Evolutionary conservation across 2,329 filamentous ascomycete species (phyloP), one percentile per base, ranked within the genome.

Genomic region (Fusarium pseudograminearum): DNA sequence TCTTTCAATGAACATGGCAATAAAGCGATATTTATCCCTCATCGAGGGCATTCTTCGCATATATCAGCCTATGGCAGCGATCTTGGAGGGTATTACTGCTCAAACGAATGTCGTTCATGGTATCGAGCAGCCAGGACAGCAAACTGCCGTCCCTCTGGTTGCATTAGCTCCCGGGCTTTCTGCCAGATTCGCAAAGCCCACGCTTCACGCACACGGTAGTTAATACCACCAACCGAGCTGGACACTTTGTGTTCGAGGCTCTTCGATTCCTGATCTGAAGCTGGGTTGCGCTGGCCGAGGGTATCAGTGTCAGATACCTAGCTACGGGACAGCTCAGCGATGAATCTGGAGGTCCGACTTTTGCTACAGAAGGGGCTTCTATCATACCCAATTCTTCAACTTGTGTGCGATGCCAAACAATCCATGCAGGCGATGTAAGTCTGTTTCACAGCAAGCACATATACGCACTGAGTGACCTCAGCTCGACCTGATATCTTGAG

Each of bases 401-500:
- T 3, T 11, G 7, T 7, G 7, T 52, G n/a, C 5, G 14, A 28
- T 16, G 14, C 10, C 20, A 6, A 31, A 18, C 7, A 16, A 3
- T 22, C n/a, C 16, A 45, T 22, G 5, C 38, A 7, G 7, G 20
- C 11, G 22, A 24, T 16, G 34, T 14, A 22, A 24, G 11, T 5
- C 16, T 14, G 24, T n/a, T 28, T n/a, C 14, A 18, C 24, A 14
- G 74, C n/a, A 84, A 61, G 54, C 73, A 34, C 80, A 65, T 3
- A 61, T 69, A 4, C 71, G 45, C 1, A 78, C 79, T 44, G 79
- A 78, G 80, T 41, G 79, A 78, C 12, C 65, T 69, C 3, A 77
- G 61, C 12, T 28, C 22, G n/a, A 18, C n/a, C 18, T 16, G 18
- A 30, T 16, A n/a, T 16, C 4, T 40, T 28, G 9, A 30, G 11